These are phyloP conservation scores for Colletotrichum lupini DNA, from an alignment of 2,329 filamentous ascomycete genomes.

Conservation along the genomic window DNA sequence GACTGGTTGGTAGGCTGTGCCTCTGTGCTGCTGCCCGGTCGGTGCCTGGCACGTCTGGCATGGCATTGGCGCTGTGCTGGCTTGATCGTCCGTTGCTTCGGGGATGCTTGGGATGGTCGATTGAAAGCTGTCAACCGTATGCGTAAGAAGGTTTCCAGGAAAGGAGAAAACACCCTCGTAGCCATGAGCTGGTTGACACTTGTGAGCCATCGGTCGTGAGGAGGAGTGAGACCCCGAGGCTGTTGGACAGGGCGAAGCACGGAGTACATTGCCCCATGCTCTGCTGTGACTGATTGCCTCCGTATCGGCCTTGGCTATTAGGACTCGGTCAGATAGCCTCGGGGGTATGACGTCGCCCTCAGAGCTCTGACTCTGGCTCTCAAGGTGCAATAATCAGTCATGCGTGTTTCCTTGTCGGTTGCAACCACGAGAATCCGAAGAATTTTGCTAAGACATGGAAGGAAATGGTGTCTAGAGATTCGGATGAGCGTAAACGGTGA, in stretches of 20 bases:
- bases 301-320: constrained; percentile 19
- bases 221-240: constrained; percentile 6
- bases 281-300: constrained; percentile 2
- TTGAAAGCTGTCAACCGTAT: not conserved
- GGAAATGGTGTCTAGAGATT: not conserved
- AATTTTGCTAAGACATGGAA: not conserved
- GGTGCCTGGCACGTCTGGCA: constrained; percentile 1
- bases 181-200: not conserved
- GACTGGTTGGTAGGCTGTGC: constrained; percentile 14
- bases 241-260: not conserved
- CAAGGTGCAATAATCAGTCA: not conserved
- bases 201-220: not conserved
- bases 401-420: not conserved
- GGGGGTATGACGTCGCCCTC: constrained; percentile 26
- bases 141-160: not conserved
- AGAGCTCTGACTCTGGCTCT: constrained; percentile 10
- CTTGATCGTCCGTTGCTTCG: not conserved
- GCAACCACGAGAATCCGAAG: not conserved
- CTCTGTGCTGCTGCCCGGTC: constrained; percentile 2
- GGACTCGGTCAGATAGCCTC: not conserved
- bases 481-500: not conserved
- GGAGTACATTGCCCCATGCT: constrained; percentile 3
- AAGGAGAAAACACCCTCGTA: not conserved
- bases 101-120: not conserved
- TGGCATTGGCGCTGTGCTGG: not conserved